Conservation (phyloP, 441 rosid genomes). For the Populus hybrid region DNA sequence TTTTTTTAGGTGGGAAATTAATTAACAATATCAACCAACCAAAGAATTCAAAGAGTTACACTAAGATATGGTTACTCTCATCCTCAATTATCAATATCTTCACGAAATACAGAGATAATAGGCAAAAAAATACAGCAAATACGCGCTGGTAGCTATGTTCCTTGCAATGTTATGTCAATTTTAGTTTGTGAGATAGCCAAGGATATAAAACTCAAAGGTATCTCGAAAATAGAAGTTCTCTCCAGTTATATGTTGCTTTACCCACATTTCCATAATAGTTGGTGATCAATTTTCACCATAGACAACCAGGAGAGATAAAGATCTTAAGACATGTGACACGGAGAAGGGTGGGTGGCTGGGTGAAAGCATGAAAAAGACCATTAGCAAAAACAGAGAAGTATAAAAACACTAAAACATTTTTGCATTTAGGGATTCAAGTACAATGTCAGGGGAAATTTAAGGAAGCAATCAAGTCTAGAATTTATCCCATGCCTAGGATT, state of each 20-base stretch:
- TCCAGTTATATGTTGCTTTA: not conserved
- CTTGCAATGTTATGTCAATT: not conserved
- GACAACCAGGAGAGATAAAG: not conserved
- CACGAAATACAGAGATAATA: not conserved
- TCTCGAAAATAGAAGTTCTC: not conserved
- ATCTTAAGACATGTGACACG: not conserved
- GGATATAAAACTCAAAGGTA: too few species aligned
- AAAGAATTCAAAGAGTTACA: not conserved
- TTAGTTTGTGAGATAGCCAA: too few species aligned
- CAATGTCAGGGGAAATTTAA: conserved; percentile 22
- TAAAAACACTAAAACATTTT: not conserved
- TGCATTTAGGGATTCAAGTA: not conserved
- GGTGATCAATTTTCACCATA: not conserved
- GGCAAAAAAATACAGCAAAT: not conserved
- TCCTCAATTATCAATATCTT: not conserved
- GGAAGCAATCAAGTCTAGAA: conserved; percentile 20
- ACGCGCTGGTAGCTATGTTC: not conserved
- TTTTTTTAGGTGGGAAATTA: not conserved
- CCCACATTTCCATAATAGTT: not conserved
- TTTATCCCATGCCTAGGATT: conserved; percentile 10
- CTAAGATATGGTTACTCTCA: not conserved
- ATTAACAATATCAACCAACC: not conserved
- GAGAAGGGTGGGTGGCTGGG: not conserved
- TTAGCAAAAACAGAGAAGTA: not conserved
- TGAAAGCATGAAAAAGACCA: not conserved